These are phyloP conservation scores for Heliosperma pusillum DNA, from an alignment of 148 eudicot genomes.

Conservation along the genomic window DNA sequence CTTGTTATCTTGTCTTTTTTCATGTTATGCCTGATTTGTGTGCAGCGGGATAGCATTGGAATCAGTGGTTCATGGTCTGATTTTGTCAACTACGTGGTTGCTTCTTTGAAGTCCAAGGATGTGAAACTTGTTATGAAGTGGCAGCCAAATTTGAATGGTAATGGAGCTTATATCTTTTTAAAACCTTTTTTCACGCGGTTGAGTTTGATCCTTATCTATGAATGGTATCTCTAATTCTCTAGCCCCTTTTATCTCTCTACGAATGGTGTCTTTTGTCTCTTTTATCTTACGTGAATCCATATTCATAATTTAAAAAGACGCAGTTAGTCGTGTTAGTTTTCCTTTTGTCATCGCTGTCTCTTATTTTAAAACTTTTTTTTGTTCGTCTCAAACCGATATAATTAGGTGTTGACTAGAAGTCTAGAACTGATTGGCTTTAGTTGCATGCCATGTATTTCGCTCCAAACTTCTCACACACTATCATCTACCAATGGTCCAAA, in stretches of 20 bases:
- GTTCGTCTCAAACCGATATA: neutral
- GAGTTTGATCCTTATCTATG: neutral
- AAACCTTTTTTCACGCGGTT: neutral
- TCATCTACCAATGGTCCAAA: neutral
- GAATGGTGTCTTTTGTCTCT: neutral
- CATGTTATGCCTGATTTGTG: constrained; percentile 9
- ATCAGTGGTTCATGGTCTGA: constrained; percentile 84
- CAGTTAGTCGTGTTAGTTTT: neutral
- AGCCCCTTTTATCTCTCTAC: neutral
- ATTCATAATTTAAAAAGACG: neutral
- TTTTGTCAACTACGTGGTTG: constrained; percentile 58
- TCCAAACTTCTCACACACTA: neutral
- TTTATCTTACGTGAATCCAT: neutral
- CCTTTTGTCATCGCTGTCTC: too few relatives aligned
- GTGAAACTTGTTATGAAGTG: constrained; percentile 71
- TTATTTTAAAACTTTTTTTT: neutral
- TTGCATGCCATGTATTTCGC: neutral
- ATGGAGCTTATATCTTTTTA: constrained; percentile 2
- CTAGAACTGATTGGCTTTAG: neutral
- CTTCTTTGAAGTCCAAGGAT: constrained; percentile 65
- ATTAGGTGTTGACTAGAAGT: neutral
- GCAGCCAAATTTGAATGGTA: constrained; percentile 50
- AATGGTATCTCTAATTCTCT: neutral
- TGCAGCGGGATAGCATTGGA: constrained; percentile 77
- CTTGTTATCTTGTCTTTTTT: neutral